These are phyloP conservation scores for Clarireedia monteithiana DNA, from an alignment of 2,329 filamentous ascomycete species.

Conservation along the genomic window DNA sequence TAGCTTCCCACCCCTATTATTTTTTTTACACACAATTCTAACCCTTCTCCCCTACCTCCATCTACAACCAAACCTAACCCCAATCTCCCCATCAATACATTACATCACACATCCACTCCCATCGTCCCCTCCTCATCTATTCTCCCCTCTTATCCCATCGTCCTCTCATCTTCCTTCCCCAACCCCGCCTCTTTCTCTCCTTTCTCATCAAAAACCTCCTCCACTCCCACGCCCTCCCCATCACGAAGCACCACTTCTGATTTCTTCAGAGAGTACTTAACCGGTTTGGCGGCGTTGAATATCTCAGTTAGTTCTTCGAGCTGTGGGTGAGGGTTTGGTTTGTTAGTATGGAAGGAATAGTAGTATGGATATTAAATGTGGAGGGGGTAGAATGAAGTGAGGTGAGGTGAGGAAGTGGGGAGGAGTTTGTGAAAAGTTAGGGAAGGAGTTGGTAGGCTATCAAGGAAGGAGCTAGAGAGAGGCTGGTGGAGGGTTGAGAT, in stretches of 20 bases:
- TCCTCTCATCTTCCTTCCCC: neutral
- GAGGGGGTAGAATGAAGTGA: no score
- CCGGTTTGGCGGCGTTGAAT: constrained; percentile 2
- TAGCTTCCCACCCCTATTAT: no score
- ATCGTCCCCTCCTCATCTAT: no score
- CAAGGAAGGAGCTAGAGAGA: no score
- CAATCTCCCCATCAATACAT: no score
- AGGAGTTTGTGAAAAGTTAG: no score
- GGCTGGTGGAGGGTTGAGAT: neutral
- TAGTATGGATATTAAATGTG: neutral
- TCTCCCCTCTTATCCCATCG: no score
- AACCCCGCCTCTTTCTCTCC: neutral
- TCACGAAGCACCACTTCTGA: neutral
- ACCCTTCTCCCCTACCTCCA: no score
- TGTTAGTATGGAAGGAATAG: neutral
- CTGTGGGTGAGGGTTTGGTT: neutral
- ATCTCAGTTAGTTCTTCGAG: constrained; percentile 6
- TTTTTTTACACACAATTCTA: no score
- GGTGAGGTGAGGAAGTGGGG: neutral
- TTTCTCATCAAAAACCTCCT: neutral
- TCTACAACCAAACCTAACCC: no score
- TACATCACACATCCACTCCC: no score
- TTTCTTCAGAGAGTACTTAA: constrained; percentile 1
- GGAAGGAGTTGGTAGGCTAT: no score
- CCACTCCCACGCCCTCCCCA: neutral